phyloP scores from a whole-genome alignment of 148 eudicot species.

The Agrostemma githago region DNA sequence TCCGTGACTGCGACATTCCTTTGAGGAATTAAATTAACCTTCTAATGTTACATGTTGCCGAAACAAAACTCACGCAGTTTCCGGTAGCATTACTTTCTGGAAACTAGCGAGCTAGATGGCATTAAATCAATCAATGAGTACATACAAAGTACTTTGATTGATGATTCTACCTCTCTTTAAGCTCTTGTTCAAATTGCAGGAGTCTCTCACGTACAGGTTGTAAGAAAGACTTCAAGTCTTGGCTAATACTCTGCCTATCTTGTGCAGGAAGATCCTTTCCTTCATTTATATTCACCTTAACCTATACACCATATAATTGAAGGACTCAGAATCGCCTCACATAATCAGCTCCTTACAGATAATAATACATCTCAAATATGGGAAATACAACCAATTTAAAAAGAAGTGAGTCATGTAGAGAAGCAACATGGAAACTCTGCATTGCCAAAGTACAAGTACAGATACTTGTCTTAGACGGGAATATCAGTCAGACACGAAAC shows the following conservation, averaged over 20 bases:
- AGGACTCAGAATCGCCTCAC: background rate
- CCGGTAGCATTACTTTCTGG: slow-evolving; percentile 16
- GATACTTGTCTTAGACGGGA: no score
- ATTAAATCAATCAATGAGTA: background rate
- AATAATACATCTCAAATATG: background rate
- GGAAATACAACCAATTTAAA: no score
- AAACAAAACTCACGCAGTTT: background rate
- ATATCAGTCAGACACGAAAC: no score
- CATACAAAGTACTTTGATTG: background rate
- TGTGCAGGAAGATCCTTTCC: slow-evolving; percentile 59
- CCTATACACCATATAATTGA: slow-evolving; percentile 30
- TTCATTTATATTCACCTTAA: slow-evolving; percentile 57
- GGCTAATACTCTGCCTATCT: slow-evolving; percentile 50
- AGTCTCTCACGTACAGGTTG: slow-evolving; percentile 70
- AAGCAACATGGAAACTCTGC: no score
- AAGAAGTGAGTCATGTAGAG: background rate
- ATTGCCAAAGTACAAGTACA: no score
- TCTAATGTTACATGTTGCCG: slow-evolving; percentile 15
- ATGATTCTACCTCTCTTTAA: slow-evolving; percentile 55
- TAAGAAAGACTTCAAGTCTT: slow-evolving; percentile 67
- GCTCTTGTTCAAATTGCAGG: slow-evolving; percentile 73
- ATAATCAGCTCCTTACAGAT: background rate
- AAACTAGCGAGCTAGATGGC: slow-evolving; percentile 2
- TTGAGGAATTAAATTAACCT: slow-evolving; percentile 8
- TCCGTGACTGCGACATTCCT: background rate